Percentiles rank a stretch among this genome's conserved stretches.
Conservation (phyloP, 495 filamentous ascomycete species). For the Hypoxylon cercidicola region DNA sequence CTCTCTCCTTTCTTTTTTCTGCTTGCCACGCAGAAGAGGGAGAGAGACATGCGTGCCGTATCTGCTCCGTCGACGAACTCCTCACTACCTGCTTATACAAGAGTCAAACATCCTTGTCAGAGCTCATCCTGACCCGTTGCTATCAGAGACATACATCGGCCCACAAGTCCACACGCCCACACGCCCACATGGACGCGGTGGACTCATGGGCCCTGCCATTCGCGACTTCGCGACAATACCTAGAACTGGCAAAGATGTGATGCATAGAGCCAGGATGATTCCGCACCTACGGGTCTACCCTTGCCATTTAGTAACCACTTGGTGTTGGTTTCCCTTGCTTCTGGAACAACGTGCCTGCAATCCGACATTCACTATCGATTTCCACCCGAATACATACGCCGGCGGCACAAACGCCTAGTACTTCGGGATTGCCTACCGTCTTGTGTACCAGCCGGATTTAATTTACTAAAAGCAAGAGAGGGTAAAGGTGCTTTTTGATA, state of each 20-base stretch:
- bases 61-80: constrained; percentile 19
- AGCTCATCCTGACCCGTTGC: constrained; percentile 27
- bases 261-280: constrained; percentile 25
- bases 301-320: constrained; percentile 21
- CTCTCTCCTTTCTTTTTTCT: constrained; percentile 18
- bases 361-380: constrained; percentile 28
- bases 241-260: constrained; percentile 29
- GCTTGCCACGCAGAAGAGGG: constrained; percentile 16
- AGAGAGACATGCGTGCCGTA: constrained; percentile 15
- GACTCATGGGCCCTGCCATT: constrained; percentile 32
- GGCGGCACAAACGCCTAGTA: constrained; percentile 2
- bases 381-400: constrained; percentile 11
- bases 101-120: constrained; percentile 17
- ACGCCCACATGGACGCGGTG: constrained; percentile 20
- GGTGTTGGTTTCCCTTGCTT: constrained; percentile 35
- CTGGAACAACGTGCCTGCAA: constrained; percentile 41
- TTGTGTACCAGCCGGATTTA: too few species aligned
- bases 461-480: too few species aligned
- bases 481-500: too few species aligned
- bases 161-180: constrained; percentile 23
- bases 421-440: too few species aligned
- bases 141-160: constrained; percentile 7
- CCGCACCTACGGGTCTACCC: constrained; percentile 30
- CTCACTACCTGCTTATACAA: constrained; percentile 20
- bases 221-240: constrained; percentile 35